Evolutionary conservation across 805 yeast species (phyloP), one percentile per base, ranked within the genome.

Genomic region (Teunomyces kruisii): DNA sequence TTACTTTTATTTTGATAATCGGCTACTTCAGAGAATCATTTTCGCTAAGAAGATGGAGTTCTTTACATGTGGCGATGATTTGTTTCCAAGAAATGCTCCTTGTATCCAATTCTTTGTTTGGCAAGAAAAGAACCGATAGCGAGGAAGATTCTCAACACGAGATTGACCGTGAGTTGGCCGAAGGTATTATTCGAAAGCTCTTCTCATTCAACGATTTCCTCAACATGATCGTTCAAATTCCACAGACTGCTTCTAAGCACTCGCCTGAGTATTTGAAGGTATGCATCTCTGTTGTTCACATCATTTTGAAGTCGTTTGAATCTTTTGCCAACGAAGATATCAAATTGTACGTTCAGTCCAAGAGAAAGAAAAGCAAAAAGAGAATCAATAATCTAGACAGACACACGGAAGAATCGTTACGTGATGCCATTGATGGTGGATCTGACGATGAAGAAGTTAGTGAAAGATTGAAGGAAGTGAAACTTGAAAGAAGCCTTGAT

Each of bases 1-100:
- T 80, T 16, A 74, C 81, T 38, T 79, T 86, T 45, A 70, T 79
- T 26, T 66, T 84, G 19, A 68, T 85, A 32, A 66, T 75, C 37
- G 64, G 70, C 13, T 63, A 72, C 44, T 66, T 80, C 59, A 64
- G 80, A 41, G 68, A 68, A 10, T 67, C 79, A 9, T 64, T 51
- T 33, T 72, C 68, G 9, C 26, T 33, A 26, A 75, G 71, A 41
- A 74, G 78, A 45, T 81, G 81, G 73, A 78, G 80, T 42, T 72
- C 87, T 2, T 76, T 83, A 3, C 89, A 86, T 51, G 88, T 90
- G 1, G 78, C 83, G 2, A 78, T 87, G 77, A 70, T 79, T 32
- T 78, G 87, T 44, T 80, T 87, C 59, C 75, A 76, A 19, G 87
- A 86, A 49, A 62, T 90, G 29, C 64, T 92, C 4, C 55, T 74